Evolutionary conservation across 1,139 yeast genomes (phyloP), one percentile per base, ranked within the genome.

Genomic region (Sugiyamaella pinicola): DNA sequence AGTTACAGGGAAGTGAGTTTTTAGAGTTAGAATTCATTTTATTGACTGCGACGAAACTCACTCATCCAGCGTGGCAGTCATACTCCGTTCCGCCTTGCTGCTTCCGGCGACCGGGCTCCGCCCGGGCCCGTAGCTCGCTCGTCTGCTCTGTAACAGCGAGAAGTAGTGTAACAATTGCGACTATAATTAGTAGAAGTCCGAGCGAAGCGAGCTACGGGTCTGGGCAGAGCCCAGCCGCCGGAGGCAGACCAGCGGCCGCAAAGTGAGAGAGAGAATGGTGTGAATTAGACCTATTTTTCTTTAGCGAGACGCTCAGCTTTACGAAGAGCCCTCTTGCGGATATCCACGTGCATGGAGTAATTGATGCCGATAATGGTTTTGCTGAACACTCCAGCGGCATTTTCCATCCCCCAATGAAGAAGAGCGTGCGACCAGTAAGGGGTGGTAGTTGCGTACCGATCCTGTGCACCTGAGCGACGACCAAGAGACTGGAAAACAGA

Each of bases 381-480:
- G 54, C 95, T 83, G 72, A 79, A 89, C 41, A 87, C 90, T 28
- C 98, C 98, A 47, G 88, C 84, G 13, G 89, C 77, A 67, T 81
- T 82, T 52, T 83, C 93, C 58, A 91, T 82, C 58, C 76, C 78
- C 79, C 88, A 91, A 69, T 93, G 96, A 85, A 91, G 84, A 48
- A 93, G 68, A 1, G 98, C 98, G 72, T 93, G 99, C 2, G 89
- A 71, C 91, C 96, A 90, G 77, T 77, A 95, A 35, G 99, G 99
- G 1, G 98, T 93, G 53, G 76, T 71, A 2, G 98, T 89, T 31
- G 84, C 96, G 64, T 70, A 89, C 62, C 96, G 81, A 56, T 88
- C 96, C 70, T 89, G 96, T 18, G 98, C 95, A 55, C 99, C 99
- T 49, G 83, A 81, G 61, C 96, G 83, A 67, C 89, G 85, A 22